Evolutionary conservation across 1,139 yeast genomes (phyloP).

Genomic region (Hansenula anomala): DNA sequence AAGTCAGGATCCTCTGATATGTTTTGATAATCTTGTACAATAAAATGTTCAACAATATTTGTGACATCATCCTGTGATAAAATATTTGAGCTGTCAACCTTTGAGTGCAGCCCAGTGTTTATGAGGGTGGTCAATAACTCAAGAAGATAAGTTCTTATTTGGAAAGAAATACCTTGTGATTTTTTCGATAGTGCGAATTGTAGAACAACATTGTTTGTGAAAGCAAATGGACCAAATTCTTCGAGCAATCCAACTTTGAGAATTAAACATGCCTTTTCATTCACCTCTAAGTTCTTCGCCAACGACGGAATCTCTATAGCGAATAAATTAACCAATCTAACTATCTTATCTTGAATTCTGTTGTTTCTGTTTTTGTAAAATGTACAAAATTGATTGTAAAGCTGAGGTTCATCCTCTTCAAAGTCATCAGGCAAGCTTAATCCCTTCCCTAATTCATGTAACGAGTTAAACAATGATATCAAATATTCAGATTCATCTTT

Average conservation of each 20-base stretch:
- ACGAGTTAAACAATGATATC: slow-evolving; percentile 52
- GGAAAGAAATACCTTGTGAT: slow-evolving; percentile 4
- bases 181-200: slow-evolving; percentile 32
- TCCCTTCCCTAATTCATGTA: slow-evolving; percentile 67
- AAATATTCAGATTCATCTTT: slow-evolving; percentile 30
- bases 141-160: slow-evolving; percentile 29
- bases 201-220: slow-evolving; percentile 38
- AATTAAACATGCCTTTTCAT: slow-evolving; percentile 54
- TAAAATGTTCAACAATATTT: slow-evolving; percentile 12
- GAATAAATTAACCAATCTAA: slow-evolving; percentile 38
- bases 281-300: slow-evolving; percentile 34
- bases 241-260: slow-evolving; percentile 55
- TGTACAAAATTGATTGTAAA: slow-evolving; percentile 6
- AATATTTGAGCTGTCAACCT: not conserved
- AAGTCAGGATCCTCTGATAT: slow-evolving; percentile 31
- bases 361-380: slow-evolving; percentile 29
- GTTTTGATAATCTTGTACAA: slow-evolving; percentile 10
- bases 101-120: slow-evolving; percentile 23
- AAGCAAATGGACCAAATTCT: slow-evolving; percentile 54
- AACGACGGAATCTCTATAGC: slow-evolving; percentile 35
- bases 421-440: slow-evolving; percentile 54
- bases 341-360: slow-evolving; percentile 34
- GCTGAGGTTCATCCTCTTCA: slow-evolving; percentile 7
- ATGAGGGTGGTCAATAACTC: slow-evolving; percentile 39
- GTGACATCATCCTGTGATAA: slow-evolving; percentile 10